Percentiles rank a stretch among this genome's conserved stretches.
phyloP scores from a whole-genome alignment of 148 eudicot genomes.

The Nepenthes gracilis region DNA sequence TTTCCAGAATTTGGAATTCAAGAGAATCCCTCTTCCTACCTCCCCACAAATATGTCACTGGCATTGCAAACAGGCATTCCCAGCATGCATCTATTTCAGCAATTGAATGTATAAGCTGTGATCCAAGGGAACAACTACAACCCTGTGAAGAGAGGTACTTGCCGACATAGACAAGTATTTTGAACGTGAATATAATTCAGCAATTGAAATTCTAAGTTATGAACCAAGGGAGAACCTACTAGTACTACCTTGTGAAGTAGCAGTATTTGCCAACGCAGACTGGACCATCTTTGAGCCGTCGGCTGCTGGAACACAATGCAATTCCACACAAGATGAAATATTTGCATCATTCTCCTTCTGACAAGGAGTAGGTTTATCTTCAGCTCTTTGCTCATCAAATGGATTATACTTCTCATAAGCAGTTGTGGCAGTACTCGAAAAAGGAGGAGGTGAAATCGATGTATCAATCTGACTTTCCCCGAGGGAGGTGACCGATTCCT shows the following conservation, averaged over 20 bases:
- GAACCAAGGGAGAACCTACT: neutral
- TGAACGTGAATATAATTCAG: neutral
- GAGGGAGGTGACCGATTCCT: conserved; percentile 13
- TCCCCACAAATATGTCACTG: too few relatives aligned
- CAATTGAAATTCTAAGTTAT: neutral
- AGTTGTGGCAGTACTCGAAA: conserved; percentile 33
- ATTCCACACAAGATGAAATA: conserved; percentile 17
- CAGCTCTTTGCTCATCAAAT: conserved; percentile 19
- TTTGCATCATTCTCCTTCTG: conserved; percentile 21
- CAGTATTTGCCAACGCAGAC: conserved; percentile 35
- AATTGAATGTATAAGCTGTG: neutral
- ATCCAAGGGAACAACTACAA: conserved; percentile 10
- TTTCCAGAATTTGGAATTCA: too few relatives aligned
- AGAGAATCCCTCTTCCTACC: too few relatives aligned
- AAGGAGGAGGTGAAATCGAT: conserved; percentile 45
- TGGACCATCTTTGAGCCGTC: conserved; percentile 68
- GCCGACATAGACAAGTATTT: neutral
- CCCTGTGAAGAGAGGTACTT: conserved; percentile 25
- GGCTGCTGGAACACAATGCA: conserved; percentile 24
- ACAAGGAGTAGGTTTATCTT: conserved; percentile 18
- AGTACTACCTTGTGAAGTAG: conserved; percentile 44
- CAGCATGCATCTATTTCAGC: too few relatives aligned
- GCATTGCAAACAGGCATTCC: too few relatives aligned
- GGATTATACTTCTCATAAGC: conserved; percentile 29
- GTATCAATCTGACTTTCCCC: conserved; percentile 43